Base-by-base conservation (phyloP, 192 early-diverging fungal species). In the Spinellus fusiger region DNA sequence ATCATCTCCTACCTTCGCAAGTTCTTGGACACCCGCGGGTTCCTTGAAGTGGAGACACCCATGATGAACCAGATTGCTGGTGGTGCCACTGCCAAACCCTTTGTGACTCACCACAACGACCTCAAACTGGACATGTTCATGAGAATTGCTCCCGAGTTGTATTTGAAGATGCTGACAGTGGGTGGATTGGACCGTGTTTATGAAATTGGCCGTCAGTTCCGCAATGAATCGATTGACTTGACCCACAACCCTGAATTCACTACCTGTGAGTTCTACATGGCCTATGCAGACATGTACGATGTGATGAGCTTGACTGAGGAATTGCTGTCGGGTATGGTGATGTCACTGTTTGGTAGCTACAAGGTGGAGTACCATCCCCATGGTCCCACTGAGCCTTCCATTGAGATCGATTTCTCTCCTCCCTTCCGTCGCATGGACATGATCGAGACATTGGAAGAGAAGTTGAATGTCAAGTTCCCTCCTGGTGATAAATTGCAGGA, bases 201-300 rank as follows among this genome's bases (percentile, higher is more conserved):
- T 64, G 97, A 99, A 79, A 93, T 99, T 66, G 97, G 97, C 53
- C 90, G 93, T 57, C 95, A 97, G 78, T 99, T 99, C 91, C 89
- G 97, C 69, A 99, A 99, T 78, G 97, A 99, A 73, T 83, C 85
- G 40, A 99, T 99, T 64, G 97, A 99, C 73, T 73, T 96, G 69
- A 98, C 95, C 34, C 97, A 99, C 85, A 99, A 99, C 82, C 97
- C 97, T 58, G 97, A 99, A 77, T 98, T 99, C 80, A 98, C 97
- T 44, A 98, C 94, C 23, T 93, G 90, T 76, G 97, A 99, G 81
- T 98, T 99, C 79, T 98, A 99, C 80, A 96, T 96, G 95, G 97
- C 97, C 16, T 99, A 96, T 73, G 97, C 95, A 32, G 95, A 99
- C 73, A 88, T 97, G 79, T 85, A 90, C 71, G 95, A 99, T 73